Evolutionary conservation across 169 alveolate species (phyloP), one percentile per base, ranked within the genome.

Genomic region (Plasmodium knowlesi): DNA sequence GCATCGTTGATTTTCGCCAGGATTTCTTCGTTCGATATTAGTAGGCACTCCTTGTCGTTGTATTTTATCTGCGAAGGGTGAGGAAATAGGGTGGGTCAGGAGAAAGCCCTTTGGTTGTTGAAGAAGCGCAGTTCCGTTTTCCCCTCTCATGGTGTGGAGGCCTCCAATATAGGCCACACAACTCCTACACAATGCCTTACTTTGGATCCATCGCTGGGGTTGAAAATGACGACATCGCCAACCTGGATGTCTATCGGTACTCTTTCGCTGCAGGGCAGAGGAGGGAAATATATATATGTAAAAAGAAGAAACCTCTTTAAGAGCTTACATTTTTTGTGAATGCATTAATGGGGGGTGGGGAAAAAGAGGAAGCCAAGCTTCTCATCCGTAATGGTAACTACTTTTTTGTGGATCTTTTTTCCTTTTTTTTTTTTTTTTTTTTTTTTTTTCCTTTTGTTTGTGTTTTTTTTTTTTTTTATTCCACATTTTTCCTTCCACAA

Each of bases 191-290:
- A 14, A 16, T 5, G 54, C 10, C 32, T 79, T 89, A 89, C 94
- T 67, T 89, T 89, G 82, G 79, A 54, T 57, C 94, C 94, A 57
- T 89, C 94, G 72, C 89, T 89, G 19, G 94, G 94, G 83, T 89
- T 89, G 72, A 89, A 89, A 19, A 89, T 78, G 22, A 89, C 94
- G 2, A 78, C 81, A 54, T 89, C 94, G 50, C 89, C 89, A 79
- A 89, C 83, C 67, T 89, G 74, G 67, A 89, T 43, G 72, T 89
- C 94, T 79, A 89, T 89, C 19, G 94, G 94, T 19, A 89, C 78
- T 37, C 94, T 32, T 89, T 89, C 83, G 22, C 94, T 89, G 82
- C 70, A 53, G 28, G 50, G 41, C 39, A 70, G 14, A 25, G 74
- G 8, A 30, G 43, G 84, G 71, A 28, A n/a, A 78, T 37, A 41